phyloP scores from a whole-genome alignment of 2,329 filamentous ascomycete genomes.

The Colletotrichum brevisporum region DNA sequence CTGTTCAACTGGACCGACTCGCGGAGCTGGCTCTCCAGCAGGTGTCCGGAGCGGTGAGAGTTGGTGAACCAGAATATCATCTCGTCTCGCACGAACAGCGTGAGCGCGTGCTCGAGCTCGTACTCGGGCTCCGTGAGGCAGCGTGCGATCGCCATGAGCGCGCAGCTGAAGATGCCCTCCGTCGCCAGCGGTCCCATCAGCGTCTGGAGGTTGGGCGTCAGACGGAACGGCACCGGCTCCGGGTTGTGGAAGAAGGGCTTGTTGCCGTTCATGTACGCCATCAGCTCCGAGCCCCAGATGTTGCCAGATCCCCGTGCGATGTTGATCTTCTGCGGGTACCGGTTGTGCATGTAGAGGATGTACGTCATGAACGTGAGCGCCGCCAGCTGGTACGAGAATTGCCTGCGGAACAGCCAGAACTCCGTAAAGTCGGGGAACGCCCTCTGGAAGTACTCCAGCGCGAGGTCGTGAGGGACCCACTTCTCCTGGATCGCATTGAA shows the following conservation, averaged over 20 bases:
- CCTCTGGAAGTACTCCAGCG: slow-evolving; percentile 89
- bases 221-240: slow-evolving; percentile 95
- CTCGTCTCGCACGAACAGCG: slow-evolving; percentile 96
- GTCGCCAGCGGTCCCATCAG: slow-evolving; percentile 96
- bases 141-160: slow-evolving; percentile 95
- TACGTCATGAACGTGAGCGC: slow-evolving; percentile 99
- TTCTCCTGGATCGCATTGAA: slow-evolving; percentile 94
- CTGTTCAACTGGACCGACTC: slow-evolving; percentile 89
- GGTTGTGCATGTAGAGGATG: slow-evolving; percentile 95
- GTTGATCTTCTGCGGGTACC: slow-evolving; percentile 95
- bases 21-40: slow-evolving; percentile 75
- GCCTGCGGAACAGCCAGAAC: slow-evolving; percentile 98
- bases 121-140: slow-evolving; percentile 90
- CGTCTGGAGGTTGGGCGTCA: slow-evolving; percentile 95
- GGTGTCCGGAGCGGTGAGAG: slow-evolving; percentile 74
- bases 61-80: slow-evolving; percentile 97
- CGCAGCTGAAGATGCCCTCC: slow-evolving; percentile 95
- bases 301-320: slow-evolving; percentile 90
- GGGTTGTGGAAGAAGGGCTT: slow-evolving; percentile 95
- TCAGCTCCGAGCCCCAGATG: slow-evolving; percentile 95
- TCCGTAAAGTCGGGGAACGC: slow-evolving; percentile 91
- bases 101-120: slow-evolving; percentile 95
- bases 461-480: slow-evolving; percentile 87
- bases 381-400: slow-evolving; percentile 96
- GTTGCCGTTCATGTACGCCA: slow-evolving; percentile 86